Conservation (phyloP, 176 grass and related monocot species). For the Aegilops longissima region DNA sequence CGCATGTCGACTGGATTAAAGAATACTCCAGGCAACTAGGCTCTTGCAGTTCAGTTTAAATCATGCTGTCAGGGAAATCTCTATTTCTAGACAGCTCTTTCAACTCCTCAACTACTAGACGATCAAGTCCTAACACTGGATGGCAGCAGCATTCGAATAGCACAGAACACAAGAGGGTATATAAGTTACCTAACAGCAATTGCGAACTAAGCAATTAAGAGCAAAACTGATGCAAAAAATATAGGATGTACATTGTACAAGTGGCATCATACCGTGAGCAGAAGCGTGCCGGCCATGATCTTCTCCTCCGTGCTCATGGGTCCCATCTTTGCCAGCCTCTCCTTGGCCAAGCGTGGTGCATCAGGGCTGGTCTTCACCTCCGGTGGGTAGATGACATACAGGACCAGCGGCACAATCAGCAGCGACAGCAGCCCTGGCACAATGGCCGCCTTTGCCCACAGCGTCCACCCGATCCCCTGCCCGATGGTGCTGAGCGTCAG, state of each 20-base stretch:
- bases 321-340: conserved; percentile 82
- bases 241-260: not conserved
- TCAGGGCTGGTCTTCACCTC: conserved; percentile 83
- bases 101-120: not conserved
- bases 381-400: conserved; percentile 90
- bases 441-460: conserved; percentile 91
- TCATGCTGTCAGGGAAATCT: not conserved
- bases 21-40: not conserved
- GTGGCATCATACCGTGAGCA: conserved; percentile 68
- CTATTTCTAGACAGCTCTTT: not conserved
- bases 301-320: conserved; percentile 82
- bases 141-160: not conserved
- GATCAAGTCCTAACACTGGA: not conserved
- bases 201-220: not conserved
- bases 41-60: not conserved
- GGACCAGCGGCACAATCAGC: conserved; percentile 70
- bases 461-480: conserved; percentile 83
- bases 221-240: not conserved
- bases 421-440: conserved; percentile 81
- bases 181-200: not conserved
- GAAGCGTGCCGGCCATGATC: conserved; percentile 76
- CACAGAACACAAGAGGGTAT: not conserved
- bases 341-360: conserved; percentile 80
- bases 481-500: conserved; percentile 71
- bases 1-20: not conserved